Evolutionary conservation across 805 yeast species (phyloP).

Genomic region (Ogataea saltuana): DNA sequence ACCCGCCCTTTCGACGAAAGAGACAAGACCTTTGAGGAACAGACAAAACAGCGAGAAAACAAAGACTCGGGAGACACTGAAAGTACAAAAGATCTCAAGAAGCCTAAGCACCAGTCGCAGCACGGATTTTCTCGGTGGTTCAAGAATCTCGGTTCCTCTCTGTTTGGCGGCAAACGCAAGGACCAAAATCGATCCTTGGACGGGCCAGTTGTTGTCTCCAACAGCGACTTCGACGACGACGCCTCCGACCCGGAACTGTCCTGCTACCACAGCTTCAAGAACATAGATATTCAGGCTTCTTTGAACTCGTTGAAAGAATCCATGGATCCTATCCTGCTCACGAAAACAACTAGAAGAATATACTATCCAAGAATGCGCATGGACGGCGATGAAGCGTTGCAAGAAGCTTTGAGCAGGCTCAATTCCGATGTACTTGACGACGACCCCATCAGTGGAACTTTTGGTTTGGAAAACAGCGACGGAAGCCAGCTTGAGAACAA

Average conservation of each 20-base stretch:
- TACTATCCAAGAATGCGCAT: not conserved
- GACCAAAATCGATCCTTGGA: not conserved
- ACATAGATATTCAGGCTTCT: slow-evolving; percentile 14
- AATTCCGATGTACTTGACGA: not conserved
- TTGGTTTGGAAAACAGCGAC: not conserved
- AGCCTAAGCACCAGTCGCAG: too few species aligned
- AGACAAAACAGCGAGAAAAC: not conserved
- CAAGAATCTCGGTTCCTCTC: slow-evolving; percentile 3
- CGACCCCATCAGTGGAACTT: not conserved
- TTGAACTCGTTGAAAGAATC: slow-evolving; percentile 15
- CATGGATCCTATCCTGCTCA: slow-evolving; percentile 15
- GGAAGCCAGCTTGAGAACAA: not conserved
- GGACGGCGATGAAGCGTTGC: not conserved
- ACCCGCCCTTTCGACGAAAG: too few species aligned
- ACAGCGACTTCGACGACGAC: slow-evolving; percentile 1
- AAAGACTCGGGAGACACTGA: not conserved
- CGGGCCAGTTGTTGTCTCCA: not conserved
- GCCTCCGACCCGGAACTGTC: slow-evolving; percentile 9
- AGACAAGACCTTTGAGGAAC: not conserved
- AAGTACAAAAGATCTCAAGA: not conserved
- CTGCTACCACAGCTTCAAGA: slow-evolving; percentile 21
- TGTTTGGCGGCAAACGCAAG: slow-evolving; percentile 9
- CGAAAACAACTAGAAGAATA: slow-evolving; percentile 18
- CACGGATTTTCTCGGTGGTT: slow-evolving; percentile 12
- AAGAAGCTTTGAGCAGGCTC: not conserved